Evolutionary conservation across 441 rosid species (phyloP), one percentile per base, ranked within the genome.

Genomic region (Theobroma grandiflorum): DNA sequence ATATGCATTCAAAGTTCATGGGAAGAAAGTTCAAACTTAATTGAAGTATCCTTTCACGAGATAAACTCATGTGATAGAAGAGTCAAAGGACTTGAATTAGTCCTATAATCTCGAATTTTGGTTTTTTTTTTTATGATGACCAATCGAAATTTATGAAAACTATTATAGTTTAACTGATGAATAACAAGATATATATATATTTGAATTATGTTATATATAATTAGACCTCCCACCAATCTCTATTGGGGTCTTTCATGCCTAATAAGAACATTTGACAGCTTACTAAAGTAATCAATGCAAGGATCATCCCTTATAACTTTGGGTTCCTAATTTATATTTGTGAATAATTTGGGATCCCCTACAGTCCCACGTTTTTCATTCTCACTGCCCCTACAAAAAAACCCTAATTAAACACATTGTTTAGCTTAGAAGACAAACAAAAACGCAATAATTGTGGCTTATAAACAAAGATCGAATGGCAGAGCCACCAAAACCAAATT

Each of bases 361-460:
- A 50, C 26, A 45, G 49, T 8, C 8, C 75, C 75, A 33, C 61
- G 61, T 71, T 50, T 71, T 50, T 50, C 75, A 50, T 50, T 50
- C 12, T 71, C 61, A 7, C n/a, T 10, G n/a, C 59, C 2, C 37
- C 15, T 4, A 20, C 16, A 15, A 40, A 38, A 38, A 65, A 67
- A 76, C 3, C 47, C 26, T 37, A 49, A 16, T 10, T 58, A 40
- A 40, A 38, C 43, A 49, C 74, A 22, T 84, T 81, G 85, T 57
- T 84, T 87, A 78, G 85, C 86, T 87, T 87, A 77, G 73, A 85
- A 83, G 84, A 82, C 75, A 80, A 85, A 82, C 65, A 3, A 20
- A 33, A 37, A 59, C 63, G 77, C 84, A 86, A 86, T 84, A 42
- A 89, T 84, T 76, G 79, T 80, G 74, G 67, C 88, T 70, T 81